Base-by-base conservation (phyloP, 805 yeast genomes). In the Saturnispora dispora region DNA sequence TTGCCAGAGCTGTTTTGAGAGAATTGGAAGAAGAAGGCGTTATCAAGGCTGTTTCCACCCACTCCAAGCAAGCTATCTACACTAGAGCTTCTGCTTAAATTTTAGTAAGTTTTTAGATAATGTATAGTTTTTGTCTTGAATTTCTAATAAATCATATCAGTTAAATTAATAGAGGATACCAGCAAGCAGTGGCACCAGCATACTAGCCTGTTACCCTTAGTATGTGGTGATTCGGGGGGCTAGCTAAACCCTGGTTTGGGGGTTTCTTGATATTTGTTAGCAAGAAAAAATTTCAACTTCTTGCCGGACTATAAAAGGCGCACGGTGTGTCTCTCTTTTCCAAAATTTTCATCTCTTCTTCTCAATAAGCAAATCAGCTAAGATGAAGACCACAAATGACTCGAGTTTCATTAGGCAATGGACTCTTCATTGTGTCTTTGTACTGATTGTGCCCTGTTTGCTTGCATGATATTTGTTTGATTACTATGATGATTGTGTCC, bases 31-130 rank as follows among this genome's bases (percentile, higher is more conserved):
- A 77, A 62, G 90, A 90, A 66, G 99, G 99, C 72, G 76, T 87
- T 72, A 93, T 93, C 76, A 86, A 83, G 79, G 89, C 95, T 66
- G 85, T 93, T 71, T 83, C 88, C 69, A 83, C 81, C 73, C 97
- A 90, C 87, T 82, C 96, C 70, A 88, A 87, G 79, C 99, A 93
- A 82, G 82, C 83, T 74, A 86, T 95, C 74, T 93, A 89, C 95
- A 85, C 88, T 71, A 76, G 81, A 71, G 95, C 95, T 68, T 75
- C 80, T 65, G 83, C 79, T 70, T 78, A 78, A 71, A 70, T 67
- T 59, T 25, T 41, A 42, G 27, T 49, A 39, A 18, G 41, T 22
- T 51, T 49, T 48, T 41, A 43, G 44, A 40, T 40, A 40, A 40
- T 40, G 44, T 48, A 32, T 40, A 30, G 28, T 32, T 33, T 48